Percentiles rank a stretch among this genome's conserved stretches.
Conservation (phyloP, 2,329 filamentous ascomycete genomes). For the Exophiala mesophila region DNA sequence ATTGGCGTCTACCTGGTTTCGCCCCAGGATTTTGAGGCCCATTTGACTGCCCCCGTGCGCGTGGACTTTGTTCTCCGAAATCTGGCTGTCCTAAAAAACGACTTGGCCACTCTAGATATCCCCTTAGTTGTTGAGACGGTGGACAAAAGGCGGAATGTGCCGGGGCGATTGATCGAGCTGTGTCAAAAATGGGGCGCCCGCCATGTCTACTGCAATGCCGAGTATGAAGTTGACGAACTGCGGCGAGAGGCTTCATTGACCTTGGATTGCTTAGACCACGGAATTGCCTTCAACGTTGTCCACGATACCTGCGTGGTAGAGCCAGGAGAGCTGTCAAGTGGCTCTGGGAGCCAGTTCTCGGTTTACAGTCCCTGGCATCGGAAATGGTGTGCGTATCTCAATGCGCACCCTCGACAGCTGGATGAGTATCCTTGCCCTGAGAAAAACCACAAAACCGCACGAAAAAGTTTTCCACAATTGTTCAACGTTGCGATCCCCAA, state of each 20-base stretch:
- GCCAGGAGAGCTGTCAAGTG: conserved; percentile 61
- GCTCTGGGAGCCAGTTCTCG: conserved; percentile 70
- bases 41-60: conserved; percentile 65
- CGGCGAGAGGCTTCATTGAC: conserved; percentile 68
- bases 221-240: conserved; percentile 89
- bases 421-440: conserved; percentile 55
- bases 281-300: conserved; percentile 64
- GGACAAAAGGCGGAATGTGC: conserved; percentile 59
- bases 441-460: conserved; percentile 49
- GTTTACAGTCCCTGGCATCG: conserved; percentile 82
- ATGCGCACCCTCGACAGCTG: conserved; percentile 63
- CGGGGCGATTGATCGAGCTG: conserved; percentile 58
- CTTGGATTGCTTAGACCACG: conserved; percentile 54
- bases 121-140: conserved; percentile 72
- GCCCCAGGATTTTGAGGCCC: conserved; percentile 79
- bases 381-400: conserved; percentile 68
- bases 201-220: conserved; percentile 76
- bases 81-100: conserved; percentile 58
- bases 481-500: conserved; percentile 60
- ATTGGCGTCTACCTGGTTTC: conserved; percentile 75
- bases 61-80: conserved; percentile 79
- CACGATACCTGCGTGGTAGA: conserved; percentile 81
- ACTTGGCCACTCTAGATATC: conserved; percentile 67
- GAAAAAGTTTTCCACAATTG: conserved; percentile 48
- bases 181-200: conserved; percentile 67